Conservation (phyloP, 495 filamentous ascomycete species). For the Talaromyces trachyspermus region DNA sequence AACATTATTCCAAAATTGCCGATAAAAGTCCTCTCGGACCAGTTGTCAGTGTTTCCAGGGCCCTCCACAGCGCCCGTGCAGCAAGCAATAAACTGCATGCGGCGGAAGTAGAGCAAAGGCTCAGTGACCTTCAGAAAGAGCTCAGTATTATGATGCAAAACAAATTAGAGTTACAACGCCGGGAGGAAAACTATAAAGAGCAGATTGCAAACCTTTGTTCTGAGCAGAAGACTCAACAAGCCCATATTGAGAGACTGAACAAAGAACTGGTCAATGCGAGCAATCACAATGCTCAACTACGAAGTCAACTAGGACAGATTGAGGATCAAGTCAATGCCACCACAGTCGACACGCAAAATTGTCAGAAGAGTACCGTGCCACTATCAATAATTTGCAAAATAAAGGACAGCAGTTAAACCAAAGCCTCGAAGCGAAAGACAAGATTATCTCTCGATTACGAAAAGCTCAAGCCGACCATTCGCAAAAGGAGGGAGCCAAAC, state of each 20-base stretch:
- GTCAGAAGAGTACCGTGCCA: background rate
- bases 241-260: background rate
- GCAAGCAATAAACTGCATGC: background rate
- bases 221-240: background rate
- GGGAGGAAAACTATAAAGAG: background rate
- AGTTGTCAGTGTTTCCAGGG: background rate
- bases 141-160: background rate
- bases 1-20: background rate
- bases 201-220: background rate
- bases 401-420: background rate
- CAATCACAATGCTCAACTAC: background rate
- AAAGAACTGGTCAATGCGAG: background rate
- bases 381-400: background rate
- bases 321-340: background rate
- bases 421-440: background rate
- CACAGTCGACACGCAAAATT: background rate
- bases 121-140: background rate
- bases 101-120: background rate
- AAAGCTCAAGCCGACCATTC: background rate
- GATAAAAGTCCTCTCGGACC: background rate
- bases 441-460: background rate
- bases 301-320: background rate
- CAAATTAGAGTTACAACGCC: background rate
- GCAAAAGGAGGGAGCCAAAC: background rate
- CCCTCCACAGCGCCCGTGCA: background rate